A percentile compares a stretch with the other conserved stretches of the same genome.
Conservation (phyloP, 2,329 filamentous ascomycete genomes). For the Mycosphaerella sp. region DNA sequence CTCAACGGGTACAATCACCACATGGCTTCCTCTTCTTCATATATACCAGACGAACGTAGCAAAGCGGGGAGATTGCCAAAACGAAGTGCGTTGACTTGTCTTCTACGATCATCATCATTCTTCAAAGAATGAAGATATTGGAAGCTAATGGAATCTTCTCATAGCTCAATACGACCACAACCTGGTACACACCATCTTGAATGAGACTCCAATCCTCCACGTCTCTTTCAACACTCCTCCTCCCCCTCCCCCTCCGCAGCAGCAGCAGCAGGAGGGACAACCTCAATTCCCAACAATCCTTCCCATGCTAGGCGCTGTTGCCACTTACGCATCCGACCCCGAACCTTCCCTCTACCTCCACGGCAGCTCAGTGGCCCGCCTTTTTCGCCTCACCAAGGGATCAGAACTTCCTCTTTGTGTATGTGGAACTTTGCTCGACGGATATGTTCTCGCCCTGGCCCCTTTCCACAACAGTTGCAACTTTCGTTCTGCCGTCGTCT, state of each 20-base stretch:
- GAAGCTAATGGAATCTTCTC: background rate
- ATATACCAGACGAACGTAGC: conserved; percentile 27
- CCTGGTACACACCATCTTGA: conserved; percentile 69
- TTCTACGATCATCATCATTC: too few relatives aligned
- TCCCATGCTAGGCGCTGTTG: conserved; percentile 82
- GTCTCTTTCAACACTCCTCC: conserved; percentile 64
- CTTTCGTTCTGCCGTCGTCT: conserved; percentile 73
- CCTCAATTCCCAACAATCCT: conserved; percentile 64
- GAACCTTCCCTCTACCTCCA: conserved; percentile 70
- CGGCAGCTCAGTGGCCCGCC: conserved; percentile 71
- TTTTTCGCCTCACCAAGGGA: conserved; percentile 58
- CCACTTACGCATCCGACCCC: conserved; percentile 60
- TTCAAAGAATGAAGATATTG: background rate
- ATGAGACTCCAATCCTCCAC: conserved; percentile 66
- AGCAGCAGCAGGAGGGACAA: conserved; percentile 38
- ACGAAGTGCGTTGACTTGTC: conserved; percentile 17
- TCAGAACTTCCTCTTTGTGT: conserved; percentile 59
- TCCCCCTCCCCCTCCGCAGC: too few relatives aligned
- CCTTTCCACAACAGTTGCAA: conserved; percentile 75
- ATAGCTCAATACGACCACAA: conserved; percentile 64
- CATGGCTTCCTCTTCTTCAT: conserved; percentile 15
- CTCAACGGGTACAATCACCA: background rate
- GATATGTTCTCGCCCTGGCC: conserved; percentile 70
- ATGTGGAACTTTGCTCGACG: conserved; percentile 68
- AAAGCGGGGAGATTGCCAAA: conserved; percentile 28